These are phyloP conservation scores for Colletotrichum eremochloae DNA, from an alignment of 2,329 filamentous ascomycete genomes.

Conservation along the genomic window DNA sequence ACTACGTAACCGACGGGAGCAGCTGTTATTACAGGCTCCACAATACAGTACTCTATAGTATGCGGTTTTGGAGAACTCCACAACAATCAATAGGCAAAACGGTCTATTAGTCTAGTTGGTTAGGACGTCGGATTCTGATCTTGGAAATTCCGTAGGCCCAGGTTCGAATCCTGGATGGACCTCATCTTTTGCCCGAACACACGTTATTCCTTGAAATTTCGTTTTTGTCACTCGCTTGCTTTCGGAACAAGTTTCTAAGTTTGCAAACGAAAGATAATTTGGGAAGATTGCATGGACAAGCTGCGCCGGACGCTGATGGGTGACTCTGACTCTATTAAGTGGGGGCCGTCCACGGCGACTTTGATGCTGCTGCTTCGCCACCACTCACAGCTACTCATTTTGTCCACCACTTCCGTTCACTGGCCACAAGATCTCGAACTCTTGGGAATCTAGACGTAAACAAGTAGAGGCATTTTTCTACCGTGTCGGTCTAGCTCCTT, in stretches of 20 bases:
- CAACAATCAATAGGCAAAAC: accelerated
- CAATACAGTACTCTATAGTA: accelerated
- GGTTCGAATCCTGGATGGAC: constrained; percentile 43
- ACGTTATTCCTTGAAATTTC: accelerated
- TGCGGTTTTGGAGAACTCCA: accelerated
- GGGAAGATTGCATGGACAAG: neutral
- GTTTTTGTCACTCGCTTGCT: neutral
- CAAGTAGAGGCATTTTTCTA: neutral
- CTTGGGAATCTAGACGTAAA: neutral
- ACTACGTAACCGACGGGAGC: neutral
- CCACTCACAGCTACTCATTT: constrained; percentile 33
- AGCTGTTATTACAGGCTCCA: neutral
- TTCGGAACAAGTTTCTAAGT: neutral
- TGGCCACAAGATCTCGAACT: neutral
- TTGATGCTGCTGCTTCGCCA: constrained; percentile 17
- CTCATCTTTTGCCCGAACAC: neutral
- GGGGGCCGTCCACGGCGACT: constrained; percentile 9
- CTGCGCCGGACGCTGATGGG: too few relatives aligned
- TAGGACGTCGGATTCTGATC: constrained; percentile 42
- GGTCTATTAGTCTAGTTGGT: constrained; percentile 43
- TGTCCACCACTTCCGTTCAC: constrained; percentile 7
- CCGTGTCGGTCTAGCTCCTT: neutral
- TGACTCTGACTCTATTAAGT: constrained; percentile 40
- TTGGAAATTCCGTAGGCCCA: constrained; percentile 38
- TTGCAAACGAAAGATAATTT: neutral